These are phyloP conservation scores for Citrus sp. DNA, from an alignment of 345 rosid species.

Conservation along the genomic window DNA sequence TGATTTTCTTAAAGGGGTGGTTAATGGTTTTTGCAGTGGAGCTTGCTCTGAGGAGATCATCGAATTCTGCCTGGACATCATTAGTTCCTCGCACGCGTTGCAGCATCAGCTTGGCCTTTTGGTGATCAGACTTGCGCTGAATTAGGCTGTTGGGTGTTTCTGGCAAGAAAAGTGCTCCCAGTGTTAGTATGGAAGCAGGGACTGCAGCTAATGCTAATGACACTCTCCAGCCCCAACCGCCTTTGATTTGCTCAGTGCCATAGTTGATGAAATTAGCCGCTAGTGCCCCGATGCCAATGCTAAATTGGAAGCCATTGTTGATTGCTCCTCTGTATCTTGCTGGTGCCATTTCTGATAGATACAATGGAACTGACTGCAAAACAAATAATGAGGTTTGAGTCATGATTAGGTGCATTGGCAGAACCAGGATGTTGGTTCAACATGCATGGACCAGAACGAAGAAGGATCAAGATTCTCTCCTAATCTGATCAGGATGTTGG, in stretches of 20 bases:
- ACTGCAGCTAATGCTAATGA: constrained; percentile 40
- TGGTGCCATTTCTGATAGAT: constrained; percentile 51
- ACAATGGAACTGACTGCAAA: constrained; percentile 41
- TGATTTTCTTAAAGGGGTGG: constrained; percentile 28
- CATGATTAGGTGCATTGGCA: no score
- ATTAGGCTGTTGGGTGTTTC: constrained; percentile 49
- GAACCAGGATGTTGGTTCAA: not conserved
- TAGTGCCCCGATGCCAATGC: constrained; percentile 29
- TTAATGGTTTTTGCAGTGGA: constrained; percentile 21
- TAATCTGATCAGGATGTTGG: not conserved
- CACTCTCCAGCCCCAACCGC: constrained; percentile 48
- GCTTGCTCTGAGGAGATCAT: constrained; percentile 39
- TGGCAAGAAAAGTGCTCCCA: constrained; percentile 40
- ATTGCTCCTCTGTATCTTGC: constrained; percentile 36
- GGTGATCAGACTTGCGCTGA: constrained; percentile 20
- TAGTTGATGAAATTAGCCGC: constrained; percentile 38
- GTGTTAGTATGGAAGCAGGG: constrained; percentile 29
- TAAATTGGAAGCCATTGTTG: constrained; percentile 35
- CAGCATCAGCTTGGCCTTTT: constrained; percentile 24
- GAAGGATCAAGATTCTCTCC: no score
- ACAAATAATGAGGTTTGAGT: not conserved
- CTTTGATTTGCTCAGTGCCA: constrained; percentile 32
- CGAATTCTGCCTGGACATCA: constrained; percentile 34
- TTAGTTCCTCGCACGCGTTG: constrained; percentile 28
- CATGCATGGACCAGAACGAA: no score